These are phyloP conservation scores for Daedaleopsis nitida DNA, from an alignment of 768 basidiomycete species.

Conservation along the genomic window DNA sequence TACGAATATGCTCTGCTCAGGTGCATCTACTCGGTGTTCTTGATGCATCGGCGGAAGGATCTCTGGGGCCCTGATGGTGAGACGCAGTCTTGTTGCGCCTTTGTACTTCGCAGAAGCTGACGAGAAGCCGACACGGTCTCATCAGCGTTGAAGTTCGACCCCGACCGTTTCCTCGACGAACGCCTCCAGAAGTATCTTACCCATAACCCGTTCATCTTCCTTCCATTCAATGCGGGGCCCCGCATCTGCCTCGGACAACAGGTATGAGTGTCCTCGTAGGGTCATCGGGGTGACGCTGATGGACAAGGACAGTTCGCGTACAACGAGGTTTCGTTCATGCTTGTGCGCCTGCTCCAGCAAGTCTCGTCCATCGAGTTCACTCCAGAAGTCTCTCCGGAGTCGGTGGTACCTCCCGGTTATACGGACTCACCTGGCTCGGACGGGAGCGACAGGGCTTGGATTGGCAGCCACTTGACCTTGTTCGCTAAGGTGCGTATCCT, in stretches of 20 bases:
- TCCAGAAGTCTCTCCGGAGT: conserved; percentile 28
- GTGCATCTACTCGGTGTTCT: conserved; percentile 27
- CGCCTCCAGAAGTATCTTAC: conserved; percentile 48
- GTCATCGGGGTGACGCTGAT: too few species aligned
- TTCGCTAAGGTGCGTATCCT: conserved; percentile 39
- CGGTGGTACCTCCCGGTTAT: conserved; percentile 22
- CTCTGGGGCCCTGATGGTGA: conserved; percentile 57
- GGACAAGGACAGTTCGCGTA: conserved; percentile 46
- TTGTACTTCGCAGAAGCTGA: not conserved
- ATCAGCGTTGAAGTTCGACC: conserved; percentile 47
- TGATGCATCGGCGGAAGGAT: conserved; percentile 42
- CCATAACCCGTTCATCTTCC: conserved; percentile 57
- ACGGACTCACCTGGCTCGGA: conserved; percentile 22
- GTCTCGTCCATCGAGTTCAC: conserved; percentile 37
- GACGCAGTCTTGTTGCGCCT: conserved; percentile 5
- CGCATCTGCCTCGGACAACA: conserved; percentile 40
- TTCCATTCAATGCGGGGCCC: conserved; percentile 37
- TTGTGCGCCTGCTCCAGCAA: conserved; percentile 54
- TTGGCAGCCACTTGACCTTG: conserved; percentile 39
- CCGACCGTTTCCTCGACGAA: conserved; percentile 62
- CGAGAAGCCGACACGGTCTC: not conserved
- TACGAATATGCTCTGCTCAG: not conserved
- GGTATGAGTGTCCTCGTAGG: conserved; percentile 12
- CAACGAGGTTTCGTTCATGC: conserved; percentile 55
- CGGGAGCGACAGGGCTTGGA: conserved; percentile 37